phyloP scores from a whole-genome alignment of 164 flowering plant species.

The Umbellularia californica region DNA sequence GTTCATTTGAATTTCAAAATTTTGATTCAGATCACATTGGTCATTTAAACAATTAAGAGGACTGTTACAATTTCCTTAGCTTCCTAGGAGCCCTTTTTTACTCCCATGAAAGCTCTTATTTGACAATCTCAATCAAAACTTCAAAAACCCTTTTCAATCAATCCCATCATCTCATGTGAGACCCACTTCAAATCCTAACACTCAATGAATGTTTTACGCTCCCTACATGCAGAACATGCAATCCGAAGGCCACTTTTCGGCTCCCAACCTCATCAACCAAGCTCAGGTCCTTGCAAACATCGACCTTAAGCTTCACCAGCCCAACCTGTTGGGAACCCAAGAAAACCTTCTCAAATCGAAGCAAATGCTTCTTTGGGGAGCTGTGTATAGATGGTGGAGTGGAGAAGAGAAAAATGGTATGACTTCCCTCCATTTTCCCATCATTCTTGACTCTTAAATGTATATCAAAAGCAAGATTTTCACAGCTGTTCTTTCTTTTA shows the following conservation, averaged over 20 bases:
- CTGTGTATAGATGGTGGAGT: conserved; percentile 68
- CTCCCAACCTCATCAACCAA: conserved; percentile 76
- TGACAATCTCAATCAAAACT: conserved; percentile 9
- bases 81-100: neutral
- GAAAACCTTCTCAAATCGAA: conserved; percentile 74
- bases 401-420: conserved; percentile 69
- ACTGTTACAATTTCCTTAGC: conserved; percentile 18
- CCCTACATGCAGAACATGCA: conserved; percentile 77
- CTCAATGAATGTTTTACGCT: conserved; percentile 57
- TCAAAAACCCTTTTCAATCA: neutral
- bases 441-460: conserved; percentile 61
- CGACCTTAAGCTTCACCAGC: conserved; percentile 58
- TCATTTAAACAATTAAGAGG: conserved; percentile 22
- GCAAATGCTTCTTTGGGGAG: conserved; percentile 74
- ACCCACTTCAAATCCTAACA: conserved; percentile 42
- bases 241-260: conserved; percentile 68
- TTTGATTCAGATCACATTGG: conserved; percentile 4
- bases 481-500: conserved; percentile 43
- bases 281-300: conserved; percentile 88
- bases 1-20: conserved; percentile 8
- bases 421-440: conserved; percentile 56
- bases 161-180: neutral
- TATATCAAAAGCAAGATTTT: conserved; percentile 47
- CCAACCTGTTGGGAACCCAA: conserved; percentile 35
- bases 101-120: conserved; percentile 11